Evolutionary conservation across 2,329 filamentous ascomycete genomes (phyloP), one percentile per base, ranked within the genome.

Genomic region (Iodosphaeria phyllophila): DNA sequence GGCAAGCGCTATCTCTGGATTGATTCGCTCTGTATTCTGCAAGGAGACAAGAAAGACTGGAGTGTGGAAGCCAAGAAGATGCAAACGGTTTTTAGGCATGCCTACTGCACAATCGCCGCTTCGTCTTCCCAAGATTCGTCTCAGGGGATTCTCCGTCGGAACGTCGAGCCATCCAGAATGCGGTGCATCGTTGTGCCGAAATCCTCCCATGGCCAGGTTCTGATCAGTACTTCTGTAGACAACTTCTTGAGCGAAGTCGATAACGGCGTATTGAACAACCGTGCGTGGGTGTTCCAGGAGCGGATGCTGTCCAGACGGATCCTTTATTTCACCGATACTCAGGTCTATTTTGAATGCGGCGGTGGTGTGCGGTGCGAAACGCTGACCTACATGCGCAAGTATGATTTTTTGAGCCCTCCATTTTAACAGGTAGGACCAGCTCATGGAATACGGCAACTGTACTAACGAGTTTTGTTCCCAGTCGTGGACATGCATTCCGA

Each of bases 271-370:
- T n/a, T 56, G 3, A 50, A 42, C 25, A 32, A 28, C 5, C 36
- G 51, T 3, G 51, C 44, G 1, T 55, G 51, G 52, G 50, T 52
- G 1, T 21, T 52, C 4, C 51, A 55, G 28, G 52, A 54, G 28
- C 35, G 42, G n/a, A 43, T 39, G 0, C 31, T 56, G 3, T 41
- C 50, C 0, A 39, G 42, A 6, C 36, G 52, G 7, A 47, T 43
- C 0, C 44, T 56, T 8, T 48, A 44, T 22, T 56, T 51, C 28
- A 43, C 48, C 0, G 20, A 38, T 1, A 29, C 29, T 0, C 47
- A 54, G 28, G 42, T 44, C 1, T 50, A 54, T 13, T 56, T 41
- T 38, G 49, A 51, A 21, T 56, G 52, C 18, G 44, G 50, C 5
- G 23, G 34, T 0, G 41, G 47, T 1, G 38, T 52, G 1, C 32